Conservation (phyloP, 192 early-diverging fungal genomes). For the Rhizophagus clarus region DNA sequence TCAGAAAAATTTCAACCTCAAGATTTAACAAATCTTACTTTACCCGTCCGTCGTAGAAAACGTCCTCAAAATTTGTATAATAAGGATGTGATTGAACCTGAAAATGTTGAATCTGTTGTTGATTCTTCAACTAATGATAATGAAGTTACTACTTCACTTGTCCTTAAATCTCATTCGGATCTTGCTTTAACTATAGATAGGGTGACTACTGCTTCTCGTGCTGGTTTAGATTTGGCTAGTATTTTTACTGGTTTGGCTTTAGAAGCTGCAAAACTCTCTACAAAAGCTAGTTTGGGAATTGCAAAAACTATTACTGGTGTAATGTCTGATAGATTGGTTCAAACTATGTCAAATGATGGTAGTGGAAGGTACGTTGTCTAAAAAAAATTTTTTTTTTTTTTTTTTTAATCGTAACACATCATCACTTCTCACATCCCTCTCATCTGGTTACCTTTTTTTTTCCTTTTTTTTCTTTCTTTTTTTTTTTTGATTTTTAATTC, state of each 20-base stretch:
- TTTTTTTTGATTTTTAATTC: background rate
- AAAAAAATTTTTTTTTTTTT: background rate
- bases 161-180: conserved; percentile 13
- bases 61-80: no score
- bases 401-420: background rate
- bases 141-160: background rate
- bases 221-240: conserved; percentile 23
- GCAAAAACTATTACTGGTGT: conserved; percentile 16
- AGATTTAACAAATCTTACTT: no score
- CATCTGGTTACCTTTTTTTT: no score
- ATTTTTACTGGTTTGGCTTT: conserved; percentile 10
- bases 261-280: conserved; percentile 15
- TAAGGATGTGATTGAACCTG: no score
- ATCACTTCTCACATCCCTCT: background rate
- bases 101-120: no score
- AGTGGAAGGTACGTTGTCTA: background rate
- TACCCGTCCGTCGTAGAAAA: no score
- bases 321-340: conserved; percentile 12
- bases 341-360: conserved; percentile 6
- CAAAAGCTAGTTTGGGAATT: conserved; percentile 2
- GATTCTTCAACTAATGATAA: no score
- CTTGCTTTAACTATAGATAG: conserved; percentile 20
- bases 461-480: background rate
- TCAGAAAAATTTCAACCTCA: no score
- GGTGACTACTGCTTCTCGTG: conserved; percentile 13